Evolutionary conservation across 2,329 filamentous ascomycete genomes (phyloP).

Genomic region (Trichoderma aggressivum): DNA sequence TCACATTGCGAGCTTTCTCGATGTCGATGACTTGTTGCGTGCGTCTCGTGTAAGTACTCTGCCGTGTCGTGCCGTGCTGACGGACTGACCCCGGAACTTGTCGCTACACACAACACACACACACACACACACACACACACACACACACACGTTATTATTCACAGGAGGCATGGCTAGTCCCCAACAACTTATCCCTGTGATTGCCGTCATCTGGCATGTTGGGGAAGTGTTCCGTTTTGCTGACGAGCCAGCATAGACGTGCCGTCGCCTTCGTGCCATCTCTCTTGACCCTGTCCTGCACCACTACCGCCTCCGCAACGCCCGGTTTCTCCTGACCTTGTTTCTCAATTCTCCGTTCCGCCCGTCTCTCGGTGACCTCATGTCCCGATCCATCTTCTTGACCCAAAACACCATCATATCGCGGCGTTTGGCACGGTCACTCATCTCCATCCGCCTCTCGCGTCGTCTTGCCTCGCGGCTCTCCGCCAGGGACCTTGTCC

Average conservation of each 20-base stretch:
- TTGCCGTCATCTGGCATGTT: background rate
- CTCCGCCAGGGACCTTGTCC: slow-evolving; percentile 56
- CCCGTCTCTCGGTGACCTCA: slow-evolving; percentile 60
- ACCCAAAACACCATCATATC: slow-evolving; percentile 64
- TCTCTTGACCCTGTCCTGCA: slow-evolving; percentile 65
- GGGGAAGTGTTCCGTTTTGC: background rate
- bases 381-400: slow-evolving; percentile 62
- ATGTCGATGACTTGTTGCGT: slow-evolving; percentile 54
- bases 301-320: slow-evolving; percentile 56
- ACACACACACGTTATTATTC: background rate
- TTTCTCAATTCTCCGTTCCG: slow-evolving; percentile 55
- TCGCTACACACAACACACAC: background rate
- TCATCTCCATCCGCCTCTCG: slow-evolving; percentile 64
- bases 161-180: background rate
- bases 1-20: slow-evolving; percentile 53
- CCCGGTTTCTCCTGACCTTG: slow-evolving; percentile 51
- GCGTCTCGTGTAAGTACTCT: slow-evolving; percentile 51
- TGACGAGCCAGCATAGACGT: slow-evolving; percentile 45
- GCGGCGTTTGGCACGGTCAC: slow-evolving; percentile 58
- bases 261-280: slow-evolving; percentile 58
- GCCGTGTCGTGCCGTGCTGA: background rate
- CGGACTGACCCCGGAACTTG: background rate
- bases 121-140: background rate
- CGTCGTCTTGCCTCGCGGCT: slow-evolving; percentile 59
- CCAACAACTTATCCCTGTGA: background rate